These are phyloP conservation scores for Candida schatavii DNA, from an alignment of 805 yeast species.

Conservation along the genomic window DNA sequence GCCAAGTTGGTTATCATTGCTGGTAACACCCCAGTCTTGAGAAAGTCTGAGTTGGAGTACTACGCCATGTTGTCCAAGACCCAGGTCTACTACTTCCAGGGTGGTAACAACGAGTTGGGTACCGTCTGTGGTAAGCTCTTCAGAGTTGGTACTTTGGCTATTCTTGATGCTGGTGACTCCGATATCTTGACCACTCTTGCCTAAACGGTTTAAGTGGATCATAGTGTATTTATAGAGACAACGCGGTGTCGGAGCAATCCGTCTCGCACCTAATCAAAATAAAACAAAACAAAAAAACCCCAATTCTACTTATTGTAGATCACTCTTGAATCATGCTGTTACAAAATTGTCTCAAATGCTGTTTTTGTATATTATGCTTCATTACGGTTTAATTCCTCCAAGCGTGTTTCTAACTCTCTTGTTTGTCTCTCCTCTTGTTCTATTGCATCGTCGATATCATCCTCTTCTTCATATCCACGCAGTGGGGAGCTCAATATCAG, in stretches of 20 bases:
- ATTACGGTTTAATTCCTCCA: not conserved
- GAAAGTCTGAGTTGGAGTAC: slow-evolving; percentile 99
- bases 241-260: not conserved
- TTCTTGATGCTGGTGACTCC: slow-evolving; percentile 99
- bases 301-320: not conserved
- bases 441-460: slow-evolving; percentile 38
- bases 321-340: too few species aligned
- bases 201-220: slow-evolving; percentile 4
- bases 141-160: slow-evolving; percentile 97
- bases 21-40: slow-evolving; percentile 99
- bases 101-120: slow-evolving; percentile 99
- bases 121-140: slow-evolving; percentile 99
- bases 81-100: slow-evolving; percentile 97
- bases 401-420: not conserved
- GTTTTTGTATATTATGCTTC: too few species aligned
- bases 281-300: not conserved
- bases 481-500: slow-evolving; percentile 19
- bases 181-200: slow-evolving; percentile 76
- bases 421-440: slow-evolving; percentile 10
- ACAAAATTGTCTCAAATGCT: too few species aligned
- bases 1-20: slow-evolving; percentile 98
- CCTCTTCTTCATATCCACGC: slow-evolving; percentile 43
- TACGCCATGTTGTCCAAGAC: slow-evolving; percentile 99
- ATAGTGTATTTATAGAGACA: not conserved
- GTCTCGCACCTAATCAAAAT: not conserved